Percentiles rank a stretch among this genome's conserved stretches.
Conservation (phyloP, 139 green algal genomes). For the Dunaliella primolecta region DNA sequence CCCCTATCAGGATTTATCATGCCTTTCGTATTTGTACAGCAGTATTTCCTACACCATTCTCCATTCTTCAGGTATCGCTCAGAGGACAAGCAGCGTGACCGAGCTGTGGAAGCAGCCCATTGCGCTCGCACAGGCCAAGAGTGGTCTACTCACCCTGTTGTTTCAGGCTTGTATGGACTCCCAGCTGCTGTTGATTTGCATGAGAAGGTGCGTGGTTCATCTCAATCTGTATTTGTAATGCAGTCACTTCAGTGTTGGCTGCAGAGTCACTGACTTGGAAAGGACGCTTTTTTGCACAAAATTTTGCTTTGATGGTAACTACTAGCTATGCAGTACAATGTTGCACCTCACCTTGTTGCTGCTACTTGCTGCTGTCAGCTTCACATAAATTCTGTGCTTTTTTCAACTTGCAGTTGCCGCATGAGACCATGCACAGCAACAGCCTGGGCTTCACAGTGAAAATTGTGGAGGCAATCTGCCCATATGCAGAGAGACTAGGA, state of each 20-base stretch:
- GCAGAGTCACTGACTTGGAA: too few species aligned
- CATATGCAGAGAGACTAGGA: not conserved
- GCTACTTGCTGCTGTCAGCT: too few species aligned
- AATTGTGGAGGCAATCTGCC: not conserved
- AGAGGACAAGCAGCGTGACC: not conserved
- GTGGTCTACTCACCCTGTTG: not conserved
- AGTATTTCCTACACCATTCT: too few species aligned
- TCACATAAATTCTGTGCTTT: too few species aligned
- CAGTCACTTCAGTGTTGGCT: too few species aligned
- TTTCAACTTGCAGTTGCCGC: not conserved
- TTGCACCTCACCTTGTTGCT: too few species aligned
- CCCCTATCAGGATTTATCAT: too few species aligned
- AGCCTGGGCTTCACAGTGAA: not conserved
- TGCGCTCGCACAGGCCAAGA: conserved; percentile 10
- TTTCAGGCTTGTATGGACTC: not conserved
- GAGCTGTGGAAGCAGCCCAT: conserved; percentile 10
- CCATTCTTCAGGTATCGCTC: not conserved
- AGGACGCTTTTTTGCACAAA: too few species aligned
- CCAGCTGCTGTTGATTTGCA: not conserved
- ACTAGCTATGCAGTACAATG: too few species aligned
- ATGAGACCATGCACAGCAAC: not conserved
- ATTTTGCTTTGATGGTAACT: too few species aligned
- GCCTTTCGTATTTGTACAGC: too few species aligned
- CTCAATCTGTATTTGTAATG: too few species aligned
- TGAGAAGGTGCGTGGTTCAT: not conserved